phyloP scores from a whole-genome alignment of 495 filamentous ascomycete species.

The Xylaria venustula region DNA sequence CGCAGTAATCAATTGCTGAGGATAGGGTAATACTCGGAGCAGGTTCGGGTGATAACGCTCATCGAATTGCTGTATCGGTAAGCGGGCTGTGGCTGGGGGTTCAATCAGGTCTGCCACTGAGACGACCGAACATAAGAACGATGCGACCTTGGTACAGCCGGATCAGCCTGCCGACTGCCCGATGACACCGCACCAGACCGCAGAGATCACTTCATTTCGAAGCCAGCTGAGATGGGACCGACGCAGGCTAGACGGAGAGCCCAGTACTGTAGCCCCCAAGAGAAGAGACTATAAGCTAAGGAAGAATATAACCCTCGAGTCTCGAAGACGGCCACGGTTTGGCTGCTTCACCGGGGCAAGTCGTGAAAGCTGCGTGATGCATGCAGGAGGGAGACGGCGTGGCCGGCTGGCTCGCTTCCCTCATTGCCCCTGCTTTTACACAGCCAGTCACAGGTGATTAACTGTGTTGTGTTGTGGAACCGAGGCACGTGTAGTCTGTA shows the following conservation, averaged over 20 bases:
- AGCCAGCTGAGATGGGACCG: background rate
- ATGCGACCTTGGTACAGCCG: background rate
- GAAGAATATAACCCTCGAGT: no score
- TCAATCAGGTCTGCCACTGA: background rate
- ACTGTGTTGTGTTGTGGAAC: no score
- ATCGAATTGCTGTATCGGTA: no score
- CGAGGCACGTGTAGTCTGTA: no score
- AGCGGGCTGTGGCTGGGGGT: background rate
- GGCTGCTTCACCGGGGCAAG: background rate
- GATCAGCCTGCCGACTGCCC: background rate
- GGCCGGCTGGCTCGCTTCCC: background rate
- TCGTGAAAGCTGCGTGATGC: background rate
- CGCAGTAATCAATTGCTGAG: no score
- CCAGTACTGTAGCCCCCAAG: background rate
- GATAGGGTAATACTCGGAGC: no score
- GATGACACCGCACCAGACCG: background rate
- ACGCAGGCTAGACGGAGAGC: background rate
- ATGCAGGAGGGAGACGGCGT: background rate
- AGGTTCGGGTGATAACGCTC: no score
- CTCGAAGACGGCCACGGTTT: background rate
- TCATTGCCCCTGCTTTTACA: background rate
- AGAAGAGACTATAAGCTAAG: no score
- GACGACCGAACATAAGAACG: background rate
- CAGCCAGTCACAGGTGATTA: no score
- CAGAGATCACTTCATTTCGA: background rate